A percentile compares a stretch with the other conserved stretches of the same genome.
Conservation (phyloP, 768 basidiomycete species). For the Amanita jacksonii region DNA sequence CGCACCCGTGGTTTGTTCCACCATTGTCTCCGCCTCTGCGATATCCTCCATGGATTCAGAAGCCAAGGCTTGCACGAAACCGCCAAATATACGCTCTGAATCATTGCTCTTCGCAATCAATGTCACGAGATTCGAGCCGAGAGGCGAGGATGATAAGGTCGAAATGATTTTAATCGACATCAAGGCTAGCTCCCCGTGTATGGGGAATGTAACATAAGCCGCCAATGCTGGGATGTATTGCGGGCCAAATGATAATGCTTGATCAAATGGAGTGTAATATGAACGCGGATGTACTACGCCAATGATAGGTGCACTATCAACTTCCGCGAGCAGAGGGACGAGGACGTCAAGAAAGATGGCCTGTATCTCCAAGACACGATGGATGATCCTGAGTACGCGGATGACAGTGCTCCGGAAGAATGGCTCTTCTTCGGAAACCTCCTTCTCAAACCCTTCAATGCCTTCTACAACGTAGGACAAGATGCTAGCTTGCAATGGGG, state of each 20-base stretch:
- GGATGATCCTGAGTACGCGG: constrained; percentile 73
- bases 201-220: constrained; percentile 64
- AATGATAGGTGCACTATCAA: constrained; percentile 43
- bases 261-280: constrained; percentile 65
- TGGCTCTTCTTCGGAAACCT: constrained; percentile 56
- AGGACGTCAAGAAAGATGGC: constrained; percentile 85
- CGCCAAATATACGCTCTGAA: constrained; percentile 76
- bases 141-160: constrained; percentile 52
- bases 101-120: constrained; percentile 75
- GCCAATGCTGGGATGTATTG: constrained; percentile 76
- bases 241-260: constrained; percentile 59
- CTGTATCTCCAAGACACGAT: constrained; percentile 77
- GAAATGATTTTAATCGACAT: constrained; percentile 73
- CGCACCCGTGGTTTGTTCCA: constrained; percentile 61
- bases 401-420: constrained; percentile 68
- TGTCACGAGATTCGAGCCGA: constrained; percentile 65
- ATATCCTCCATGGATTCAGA: constrained; percentile 55
- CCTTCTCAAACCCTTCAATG: constrained; percentile 64
- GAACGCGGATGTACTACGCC: constrained; percentile 54
- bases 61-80: constrained; percentile 61
- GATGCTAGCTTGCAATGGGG: constrained; percentile 62
- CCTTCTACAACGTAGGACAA: constrained; percentile 79
- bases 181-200: constrained; percentile 63
- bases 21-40: constrained; percentile 44
- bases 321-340: constrained; percentile 64